Evolutionary conservation across 1,139 yeast genomes (phyloP).

Genomic region (Yamadazyma triangularis): DNA sequence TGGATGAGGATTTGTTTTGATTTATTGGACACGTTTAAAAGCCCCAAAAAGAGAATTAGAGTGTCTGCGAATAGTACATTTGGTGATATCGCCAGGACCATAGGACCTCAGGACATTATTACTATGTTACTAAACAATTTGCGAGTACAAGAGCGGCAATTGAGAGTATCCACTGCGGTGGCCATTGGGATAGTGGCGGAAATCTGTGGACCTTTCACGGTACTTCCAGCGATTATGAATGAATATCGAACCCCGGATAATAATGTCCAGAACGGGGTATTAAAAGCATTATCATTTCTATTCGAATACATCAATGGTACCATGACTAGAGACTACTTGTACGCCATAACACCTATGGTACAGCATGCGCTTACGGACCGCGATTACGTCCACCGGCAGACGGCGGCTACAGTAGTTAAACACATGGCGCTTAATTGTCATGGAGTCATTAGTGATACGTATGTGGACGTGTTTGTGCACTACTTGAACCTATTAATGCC

Average conservation of each 20-base stretch:
- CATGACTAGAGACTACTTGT: conserved; percentile 76
- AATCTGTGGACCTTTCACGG: conserved; percentile 89
- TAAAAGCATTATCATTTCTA: conserved; percentile 88
- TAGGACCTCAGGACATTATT: conserved; percentile 94
- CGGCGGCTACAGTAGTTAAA: conserved; percentile 84
- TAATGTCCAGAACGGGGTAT: conserved; percentile 92
- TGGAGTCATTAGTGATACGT: conserved; percentile 74
- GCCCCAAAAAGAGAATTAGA: conserved; percentile 75
- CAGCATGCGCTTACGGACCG: conserved; percentile 92
- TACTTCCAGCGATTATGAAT: conserved; percentile 94
- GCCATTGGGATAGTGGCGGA: conserved; percentile 98
- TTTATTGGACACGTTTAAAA: conserved; percentile 81
- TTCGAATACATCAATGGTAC: conserved; percentile 84
- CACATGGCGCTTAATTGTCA: conserved; percentile 78
- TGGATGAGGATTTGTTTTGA: conserved; percentile 98
- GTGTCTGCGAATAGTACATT: conserved; percentile 87
- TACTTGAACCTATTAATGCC: conserved; percentile 74
- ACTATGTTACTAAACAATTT: conserved; percentile 81
- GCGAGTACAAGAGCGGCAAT: conserved; percentile 91
- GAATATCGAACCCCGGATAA: conserved; percentile 91
- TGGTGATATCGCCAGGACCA: conserved; percentile 86
- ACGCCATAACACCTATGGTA: conserved; percentile 72
- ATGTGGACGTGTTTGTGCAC: conserved; percentile 58
- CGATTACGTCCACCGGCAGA: conserved; percentile 91
- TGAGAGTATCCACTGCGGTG: conserved; percentile 95